Percentiles rank a stretch among this genome's conserved stretches.
phyloP scores from a whole-genome alignment of 2,329 filamentous ascomycete species.

The Huntiella moniliformis region DNA sequence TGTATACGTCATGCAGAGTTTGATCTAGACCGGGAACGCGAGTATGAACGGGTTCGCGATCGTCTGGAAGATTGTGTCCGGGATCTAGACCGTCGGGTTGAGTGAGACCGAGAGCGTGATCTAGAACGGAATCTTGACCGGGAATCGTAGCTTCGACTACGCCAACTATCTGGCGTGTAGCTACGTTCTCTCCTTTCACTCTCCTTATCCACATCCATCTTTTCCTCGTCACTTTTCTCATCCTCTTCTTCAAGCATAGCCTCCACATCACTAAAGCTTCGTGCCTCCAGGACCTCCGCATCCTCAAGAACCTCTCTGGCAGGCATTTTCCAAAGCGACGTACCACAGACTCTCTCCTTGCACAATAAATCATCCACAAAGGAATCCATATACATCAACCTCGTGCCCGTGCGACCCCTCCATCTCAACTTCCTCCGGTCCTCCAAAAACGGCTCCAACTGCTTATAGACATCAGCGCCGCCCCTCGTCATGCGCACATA shows the following conservation, averaged over 20 bases:
- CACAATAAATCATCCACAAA: constrained; percentile 84
- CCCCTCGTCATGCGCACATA: constrained; percentile 80
- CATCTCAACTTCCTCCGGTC: constrained; percentile 72
- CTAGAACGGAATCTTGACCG: constrained; percentile 13
- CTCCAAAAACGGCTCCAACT: constrained; percentile 63
- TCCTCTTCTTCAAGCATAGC: constrained; percentile 46
- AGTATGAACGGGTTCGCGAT: constrained; percentile 12
- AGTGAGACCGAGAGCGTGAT: constrained; percentile 5
- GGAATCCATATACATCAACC: constrained; percentile 67
- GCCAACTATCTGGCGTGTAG: not conserved
- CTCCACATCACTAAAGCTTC: constrained; percentile 64
- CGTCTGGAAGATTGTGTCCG: not conserved
- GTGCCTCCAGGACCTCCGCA: constrained; percentile 66
- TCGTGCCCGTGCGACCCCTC: constrained; percentile 54
- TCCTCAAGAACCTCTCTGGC: constrained; percentile 71
- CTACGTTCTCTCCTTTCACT: constrained; percentile 7
- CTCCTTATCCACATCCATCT: constrained; percentile 14
- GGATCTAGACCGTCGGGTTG: too few species aligned
- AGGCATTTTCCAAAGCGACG: constrained; percentile 81
- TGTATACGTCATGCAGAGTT: not conserved
- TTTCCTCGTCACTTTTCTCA: constrained; percentile 21
- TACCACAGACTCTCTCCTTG: constrained; percentile 80
- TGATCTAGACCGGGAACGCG: not conserved
- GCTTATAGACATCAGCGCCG: constrained; percentile 59
- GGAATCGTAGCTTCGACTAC: constrained; percentile 1